Conservation (phyloP, 805 yeast genomes). For the Saccharomycopsis babjevae region DNA sequence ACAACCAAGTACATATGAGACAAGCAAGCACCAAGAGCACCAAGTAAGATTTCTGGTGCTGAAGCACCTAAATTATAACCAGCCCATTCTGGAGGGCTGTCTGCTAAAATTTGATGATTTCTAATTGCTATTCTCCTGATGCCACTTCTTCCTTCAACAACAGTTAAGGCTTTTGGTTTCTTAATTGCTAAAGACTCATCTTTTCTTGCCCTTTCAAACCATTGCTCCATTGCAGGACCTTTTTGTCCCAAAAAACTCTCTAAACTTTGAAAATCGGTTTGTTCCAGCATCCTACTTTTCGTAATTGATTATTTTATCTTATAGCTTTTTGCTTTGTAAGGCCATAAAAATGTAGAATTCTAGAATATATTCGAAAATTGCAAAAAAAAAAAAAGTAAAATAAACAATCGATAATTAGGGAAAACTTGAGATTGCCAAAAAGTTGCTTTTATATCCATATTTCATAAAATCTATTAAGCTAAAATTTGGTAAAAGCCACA, state of each 20-base stretch:
- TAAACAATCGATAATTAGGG: not conserved
- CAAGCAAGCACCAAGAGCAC: constrained; percentile 7
- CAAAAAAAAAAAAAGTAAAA: not conserved
- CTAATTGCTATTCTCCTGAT: constrained; percentile 3
- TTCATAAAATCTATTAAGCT: not conserved
- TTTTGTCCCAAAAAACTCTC: constrained; percentile 3
- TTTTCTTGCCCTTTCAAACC: not conserved
- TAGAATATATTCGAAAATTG: not conserved
- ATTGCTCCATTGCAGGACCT: constrained; percentile 8
- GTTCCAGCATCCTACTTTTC: not conserved
- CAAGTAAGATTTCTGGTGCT: constrained; percentile 5
- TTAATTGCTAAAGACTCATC: constrained; percentile 2
- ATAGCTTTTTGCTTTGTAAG: no score
- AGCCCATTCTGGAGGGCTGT: constrained; percentile 5
- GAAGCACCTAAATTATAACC: constrained; percentile 6
- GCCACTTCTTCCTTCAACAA: constrained; percentile 7
- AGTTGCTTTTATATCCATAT: not conserved
- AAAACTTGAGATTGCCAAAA: not conserved
- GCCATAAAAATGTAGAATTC: no score
- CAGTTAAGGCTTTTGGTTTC: constrained; percentile 2
- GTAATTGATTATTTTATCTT: not conserved
- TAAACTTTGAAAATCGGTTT: not conserved
- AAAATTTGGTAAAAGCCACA: not conserved
- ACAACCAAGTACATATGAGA: constrained; percentile 8
- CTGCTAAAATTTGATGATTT: constrained; percentile 5